Percentiles rank a stretch among this genome's conserved stretches.
phyloP scores from a whole-genome alignment of 306 rosid species.

The Pachyrhizus erosus region DNA sequence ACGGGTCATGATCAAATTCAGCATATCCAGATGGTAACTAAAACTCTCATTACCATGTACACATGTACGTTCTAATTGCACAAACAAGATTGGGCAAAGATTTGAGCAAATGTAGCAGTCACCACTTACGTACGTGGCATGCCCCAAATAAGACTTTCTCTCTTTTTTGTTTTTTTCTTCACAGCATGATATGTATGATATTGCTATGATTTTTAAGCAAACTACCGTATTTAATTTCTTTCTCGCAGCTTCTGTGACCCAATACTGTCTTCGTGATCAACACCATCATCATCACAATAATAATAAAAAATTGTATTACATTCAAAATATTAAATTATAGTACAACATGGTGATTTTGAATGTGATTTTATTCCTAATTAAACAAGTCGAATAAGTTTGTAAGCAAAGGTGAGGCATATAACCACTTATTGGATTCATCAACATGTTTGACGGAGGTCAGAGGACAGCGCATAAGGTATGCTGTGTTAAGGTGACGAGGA shows the following conservation, averaged over 20 bases:
- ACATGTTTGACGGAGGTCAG: not conserved
- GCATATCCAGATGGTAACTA: not conserved
- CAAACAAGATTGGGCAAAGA: not conserved
- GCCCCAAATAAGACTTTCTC: not conserved
- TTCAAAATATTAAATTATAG: too few species aligned
- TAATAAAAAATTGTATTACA: not conserved
- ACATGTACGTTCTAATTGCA: not conserved
- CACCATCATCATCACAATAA: not conserved
- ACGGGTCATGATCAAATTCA: not conserved
- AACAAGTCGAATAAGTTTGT: not conserved
- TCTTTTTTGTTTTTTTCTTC: not conserved
- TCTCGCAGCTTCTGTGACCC: not conserved
- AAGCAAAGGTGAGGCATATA: not conserved
- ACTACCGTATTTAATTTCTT: not conserved
- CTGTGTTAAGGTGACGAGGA: not conserved
- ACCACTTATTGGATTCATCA: not conserved
- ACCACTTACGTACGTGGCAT: constrained; percentile 23
- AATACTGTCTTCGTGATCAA: not conserved
- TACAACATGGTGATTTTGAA: too few species aligned
- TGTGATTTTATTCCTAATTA: not conserved
- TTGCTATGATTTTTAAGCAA: not conserved
- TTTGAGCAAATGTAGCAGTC: not conserved
- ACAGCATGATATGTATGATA: not conserved
- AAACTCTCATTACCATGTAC: not conserved
- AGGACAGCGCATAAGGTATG: not conserved